phyloP scores from a whole-genome alignment of 768 basidiomycete genomes.

The Agaricus sinodeliciosus region DNA sequence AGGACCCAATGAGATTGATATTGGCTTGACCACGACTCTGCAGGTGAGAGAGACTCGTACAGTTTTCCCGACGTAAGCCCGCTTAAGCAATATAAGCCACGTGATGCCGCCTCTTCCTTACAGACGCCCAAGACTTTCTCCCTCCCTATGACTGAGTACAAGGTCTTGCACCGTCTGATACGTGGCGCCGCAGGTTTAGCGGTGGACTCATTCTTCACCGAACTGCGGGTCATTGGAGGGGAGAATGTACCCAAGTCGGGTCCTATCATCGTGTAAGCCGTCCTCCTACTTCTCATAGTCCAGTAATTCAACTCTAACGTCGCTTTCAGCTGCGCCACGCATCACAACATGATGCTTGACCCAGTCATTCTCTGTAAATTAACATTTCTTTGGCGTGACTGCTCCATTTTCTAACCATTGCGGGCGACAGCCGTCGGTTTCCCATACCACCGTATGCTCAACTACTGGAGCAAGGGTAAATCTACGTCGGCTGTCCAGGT shows the following conservation, averaged over 20 bases:
- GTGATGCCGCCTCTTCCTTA: not conserved
- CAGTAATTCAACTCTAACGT: not conserved
- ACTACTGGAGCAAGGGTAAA: constrained; percentile 92
- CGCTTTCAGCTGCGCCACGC: constrained; percentile 30
- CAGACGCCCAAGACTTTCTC: not conserved
- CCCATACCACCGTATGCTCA: constrained; percentile 74
- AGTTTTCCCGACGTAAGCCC: too few species aligned
- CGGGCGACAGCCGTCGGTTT: constrained; percentile 61
- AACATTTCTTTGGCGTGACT: constrained; percentile 22
- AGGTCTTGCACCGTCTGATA: constrained; percentile 62
- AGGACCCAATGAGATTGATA: too few species aligned
- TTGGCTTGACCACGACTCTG: too few species aligned
- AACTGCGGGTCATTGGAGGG: constrained; percentile 78
- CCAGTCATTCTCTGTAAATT: constrained; percentile 65
- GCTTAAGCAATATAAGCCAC: too few species aligned
- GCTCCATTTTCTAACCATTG: not conserved
- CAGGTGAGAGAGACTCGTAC: too few species aligned
- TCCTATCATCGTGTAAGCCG: constrained; percentile 86
- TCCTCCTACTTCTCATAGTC: constrained; percentile 1
- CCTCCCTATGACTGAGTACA: constrained; percentile 27
- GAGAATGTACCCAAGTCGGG: constrained; percentile 86
- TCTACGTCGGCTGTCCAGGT: not conserved
- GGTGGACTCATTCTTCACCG: constrained; percentile 81
- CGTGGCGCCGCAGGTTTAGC: constrained; percentile 68
- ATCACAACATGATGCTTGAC: constrained; percentile 96